These are phyloP conservation scores for Pezicula neosporulosa DNA, from an alignment of 2,329 filamentous ascomycete genomes.

Conservation along the genomic window DNA sequence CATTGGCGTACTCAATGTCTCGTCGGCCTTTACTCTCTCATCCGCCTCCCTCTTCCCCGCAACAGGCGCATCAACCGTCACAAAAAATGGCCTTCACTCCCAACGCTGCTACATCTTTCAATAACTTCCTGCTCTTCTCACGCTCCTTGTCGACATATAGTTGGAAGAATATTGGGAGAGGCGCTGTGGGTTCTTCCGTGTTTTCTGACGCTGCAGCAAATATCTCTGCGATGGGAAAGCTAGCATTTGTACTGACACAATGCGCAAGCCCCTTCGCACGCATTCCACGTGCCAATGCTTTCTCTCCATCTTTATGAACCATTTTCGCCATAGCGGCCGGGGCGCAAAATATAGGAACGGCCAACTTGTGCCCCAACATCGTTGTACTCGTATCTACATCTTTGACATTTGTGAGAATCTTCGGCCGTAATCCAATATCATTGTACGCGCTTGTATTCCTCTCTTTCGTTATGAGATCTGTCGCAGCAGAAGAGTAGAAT, in stretches of 20 bases:
- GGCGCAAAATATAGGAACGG: slow-evolving; percentile 58
- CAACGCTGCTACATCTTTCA: slow-evolving; percentile 40
- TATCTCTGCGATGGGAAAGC: slow-evolving; percentile 54
- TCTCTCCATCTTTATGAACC: slow-evolving; percentile 63
- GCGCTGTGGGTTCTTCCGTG: slow-evolving; percentile 4
- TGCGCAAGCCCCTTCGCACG: slow-evolving; percentile 50
- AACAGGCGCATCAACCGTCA: slow-evolving; percentile 57
- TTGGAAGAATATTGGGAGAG: slow-evolving; percentile 47
- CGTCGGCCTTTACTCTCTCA: slow-evolving; percentile 42
- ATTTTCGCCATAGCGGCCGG: slow-evolving; percentile 63
- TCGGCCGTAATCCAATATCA: slow-evolving; percentile 55
- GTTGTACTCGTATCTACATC: slow-evolving; percentile 45
- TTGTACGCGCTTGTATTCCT: slow-evolving; percentile 53
- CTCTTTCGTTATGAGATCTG: slow-evolving; percentile 62
- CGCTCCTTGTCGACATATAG: slow-evolving; percentile 59
- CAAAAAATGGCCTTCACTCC: slow-evolving; percentile 52
- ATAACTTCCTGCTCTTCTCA: slow-evolving; percentile 43
- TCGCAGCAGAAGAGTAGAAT: slow-evolving; percentile 65
- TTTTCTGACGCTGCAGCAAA: slow-evolving; percentile 24
- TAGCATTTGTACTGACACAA: slow-evolving; percentile 59
- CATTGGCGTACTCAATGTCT: slow-evolving; percentile 44
- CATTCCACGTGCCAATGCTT: slow-evolving; percentile 51
- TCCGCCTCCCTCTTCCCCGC: slow-evolving; percentile 50
- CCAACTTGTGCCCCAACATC: slow-evolving; percentile 50
- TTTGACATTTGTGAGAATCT: slow-evolving; percentile 54